Conservation (phyloP, 2,329 filamentous ascomycete genomes). For the Bertia moriformis region DNA sequence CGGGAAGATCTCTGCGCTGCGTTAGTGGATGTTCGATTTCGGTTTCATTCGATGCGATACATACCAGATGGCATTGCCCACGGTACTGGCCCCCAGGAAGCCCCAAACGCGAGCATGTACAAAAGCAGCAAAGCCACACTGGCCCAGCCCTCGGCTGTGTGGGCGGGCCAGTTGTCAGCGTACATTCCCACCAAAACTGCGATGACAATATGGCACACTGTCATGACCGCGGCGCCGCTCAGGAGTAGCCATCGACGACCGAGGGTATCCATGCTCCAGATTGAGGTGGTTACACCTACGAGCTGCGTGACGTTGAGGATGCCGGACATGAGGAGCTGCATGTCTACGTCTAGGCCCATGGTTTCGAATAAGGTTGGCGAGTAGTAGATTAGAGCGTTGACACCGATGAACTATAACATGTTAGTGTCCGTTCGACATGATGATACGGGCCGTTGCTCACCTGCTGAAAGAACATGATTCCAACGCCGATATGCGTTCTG, state of each 20-base stretch:
- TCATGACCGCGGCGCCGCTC: conserved; percentile 26
- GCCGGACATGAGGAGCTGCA: conserved; percentile 29
- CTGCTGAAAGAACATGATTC: conserved; percentile 43
- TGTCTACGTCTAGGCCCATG: conserved; percentile 24
- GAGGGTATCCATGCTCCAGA: conserved; percentile 31
- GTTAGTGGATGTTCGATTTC: conserved; percentile 8
- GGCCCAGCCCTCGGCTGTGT: conserved; percentile 35
- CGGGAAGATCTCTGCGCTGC: conserved; percentile 46
- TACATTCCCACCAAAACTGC: conserved; percentile 37
- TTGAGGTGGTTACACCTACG: conserved; percentile 25
- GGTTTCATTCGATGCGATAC: conserved; percentile 3
- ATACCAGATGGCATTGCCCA: conserved; percentile 22
- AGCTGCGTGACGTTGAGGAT: conserved; percentile 28
- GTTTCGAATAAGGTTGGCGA: conserved; percentile 30
- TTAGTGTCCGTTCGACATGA: background rate
- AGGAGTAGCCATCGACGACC: conserved; percentile 30
- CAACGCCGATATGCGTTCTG: conserved; percentile 26
- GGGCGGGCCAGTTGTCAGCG: conserved; percentile 30
- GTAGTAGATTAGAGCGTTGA: conserved; percentile 36
- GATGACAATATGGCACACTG: conserved; percentile 30
- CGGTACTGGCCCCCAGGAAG: conserved; percentile 36
- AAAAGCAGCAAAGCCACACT: conserved; percentile 37
- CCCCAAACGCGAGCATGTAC: conserved; percentile 45
- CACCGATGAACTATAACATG: conserved; percentile 22
- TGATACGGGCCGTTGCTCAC: conserved; percentile 6